A percentile compares a stretch with the other conserved stretches of the same genome.
These are phyloP conservation scores for Zizania latifolia DNA, from an alignment of 176 grass and related monocot species.

Conservation along the genomic window DNA sequence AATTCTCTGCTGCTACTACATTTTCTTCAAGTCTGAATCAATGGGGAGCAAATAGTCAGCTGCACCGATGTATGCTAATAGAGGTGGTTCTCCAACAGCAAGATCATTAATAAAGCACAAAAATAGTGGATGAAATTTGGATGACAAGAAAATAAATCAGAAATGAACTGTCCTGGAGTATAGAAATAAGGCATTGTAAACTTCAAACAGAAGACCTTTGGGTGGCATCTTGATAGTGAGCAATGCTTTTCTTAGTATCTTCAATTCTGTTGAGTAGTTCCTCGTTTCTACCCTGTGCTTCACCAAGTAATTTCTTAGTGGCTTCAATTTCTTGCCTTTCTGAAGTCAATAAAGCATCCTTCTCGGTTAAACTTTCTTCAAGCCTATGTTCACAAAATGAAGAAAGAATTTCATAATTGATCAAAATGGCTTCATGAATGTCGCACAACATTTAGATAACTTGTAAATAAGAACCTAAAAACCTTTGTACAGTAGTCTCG, in stretches of 20 bases:
- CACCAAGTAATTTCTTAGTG: slow-evolving; percentile 48
- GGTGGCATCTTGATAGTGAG: slow-evolving; percentile 48
- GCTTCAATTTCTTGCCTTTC: slow-evolving; percentile 57
- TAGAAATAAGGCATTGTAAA: slow-evolving; percentile 7
- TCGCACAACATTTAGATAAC: too few species aligned
- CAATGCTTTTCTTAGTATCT: slow-evolving; percentile 43
- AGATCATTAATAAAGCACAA: background rate
- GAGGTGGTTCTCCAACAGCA: slow-evolving; percentile 28
- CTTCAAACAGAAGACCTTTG: slow-evolving; percentile 47
- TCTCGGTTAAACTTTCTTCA: slow-evolving; percentile 69
- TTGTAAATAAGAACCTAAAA: background rate
- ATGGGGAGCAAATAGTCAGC: slow-evolving; percentile 23
- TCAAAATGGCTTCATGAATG: background rate
- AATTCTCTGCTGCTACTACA: slow-evolving; percentile 36
- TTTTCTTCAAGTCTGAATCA: slow-evolving; percentile 56
- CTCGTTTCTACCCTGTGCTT: slow-evolving; percentile 52
- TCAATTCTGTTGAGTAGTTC: slow-evolving; percentile 53
- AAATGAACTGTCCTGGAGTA: slow-evolving; percentile 3
- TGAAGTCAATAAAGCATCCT: slow-evolving; percentile 48
- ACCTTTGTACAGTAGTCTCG: slow-evolving; percentile 71
- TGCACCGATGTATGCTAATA: background rate
- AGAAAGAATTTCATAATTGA: slow-evolving; percentile 10
- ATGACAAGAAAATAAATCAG: slow-evolving; percentile 16
- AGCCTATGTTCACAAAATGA: slow-evolving; percentile 47
- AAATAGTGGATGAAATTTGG: background rate